These are phyloP conservation scores for Microbotryum scabiosae DNA, from an alignment of 1,284 basidiomycete species.

Conservation along the genomic window DNA sequence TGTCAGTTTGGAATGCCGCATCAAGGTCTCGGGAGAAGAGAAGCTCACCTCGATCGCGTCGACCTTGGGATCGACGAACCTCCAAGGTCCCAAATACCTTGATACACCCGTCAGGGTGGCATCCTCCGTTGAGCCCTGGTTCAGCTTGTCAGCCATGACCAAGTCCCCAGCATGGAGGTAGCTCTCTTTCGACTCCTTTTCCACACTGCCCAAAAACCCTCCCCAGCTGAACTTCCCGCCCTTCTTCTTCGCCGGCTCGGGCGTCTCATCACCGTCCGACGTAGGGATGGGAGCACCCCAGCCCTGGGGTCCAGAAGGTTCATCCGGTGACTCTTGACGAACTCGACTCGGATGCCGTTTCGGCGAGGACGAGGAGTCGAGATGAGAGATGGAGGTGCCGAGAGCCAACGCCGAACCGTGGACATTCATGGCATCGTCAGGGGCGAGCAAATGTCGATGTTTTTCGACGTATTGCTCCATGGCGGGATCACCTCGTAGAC, in stretches of 20 bases:
- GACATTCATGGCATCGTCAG: not conserved
- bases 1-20: not conserved
- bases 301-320: not conserved
- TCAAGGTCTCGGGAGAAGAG: not conserved
- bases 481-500: conserved; percentile 28
- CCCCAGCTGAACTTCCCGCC: conserved; percentile 11
- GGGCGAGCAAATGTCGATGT: not conserved
- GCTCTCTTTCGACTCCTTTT: conserved; percentile 1
- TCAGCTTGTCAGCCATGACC: conserved; percentile 35
- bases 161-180: conserved; percentile 31
- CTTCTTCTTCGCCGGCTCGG: conserved; percentile 1
- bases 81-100: conserved; percentile 39
- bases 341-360: too few relatives aligned
- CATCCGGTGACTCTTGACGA: too few relatives aligned
- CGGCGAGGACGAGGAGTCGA: too few relatives aligned
- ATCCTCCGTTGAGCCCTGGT: not conserved
- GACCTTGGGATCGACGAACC: conserved; percentile 39
- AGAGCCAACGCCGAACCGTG: too few relatives aligned
- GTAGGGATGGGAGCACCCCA: not conserved
- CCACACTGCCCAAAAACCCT: conserved; percentile 12
- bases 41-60: conserved; percentile 40
- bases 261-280: not conserved
- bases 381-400: too few relatives aligned
- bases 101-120: not conserved
- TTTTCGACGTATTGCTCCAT: conserved; percentile 18